phyloP scores from a whole-genome alignment of 2,329 filamentous ascomycete species.

The Phaeomoniella chlamydospora region DNA sequence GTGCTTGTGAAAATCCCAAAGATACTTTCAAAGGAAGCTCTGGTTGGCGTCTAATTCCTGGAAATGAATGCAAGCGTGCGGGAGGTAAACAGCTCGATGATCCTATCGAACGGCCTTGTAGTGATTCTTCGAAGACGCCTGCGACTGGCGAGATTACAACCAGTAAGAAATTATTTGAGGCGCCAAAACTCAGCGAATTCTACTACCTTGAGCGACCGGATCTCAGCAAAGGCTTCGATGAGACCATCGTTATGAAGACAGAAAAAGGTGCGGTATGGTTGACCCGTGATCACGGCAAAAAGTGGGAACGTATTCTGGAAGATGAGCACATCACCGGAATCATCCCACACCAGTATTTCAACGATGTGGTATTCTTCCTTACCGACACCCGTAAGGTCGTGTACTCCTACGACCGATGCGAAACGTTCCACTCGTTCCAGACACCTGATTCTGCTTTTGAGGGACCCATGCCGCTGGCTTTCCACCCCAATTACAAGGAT shows the following conservation, averaged over 20 bases:
- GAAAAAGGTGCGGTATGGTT: conserved; percentile 51
- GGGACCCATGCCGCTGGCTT: conserved; percentile 45
- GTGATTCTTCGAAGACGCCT: conserved; percentile 39
- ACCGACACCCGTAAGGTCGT: conserved; percentile 54
- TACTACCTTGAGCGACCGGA: conserved; percentile 70
- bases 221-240: conserved; percentile 49
- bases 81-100: conserved; percentile 51
- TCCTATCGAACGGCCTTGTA: conserved; percentile 61
- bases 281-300: conserved; percentile 77
- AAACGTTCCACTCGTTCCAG: conserved; percentile 58
- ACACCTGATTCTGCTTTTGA: conserved; percentile 45
- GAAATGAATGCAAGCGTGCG: conserved; percentile 53
- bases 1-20: conserved; percentile 55
- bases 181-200: conserved; percentile 38
- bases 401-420: conserved; percentile 70
- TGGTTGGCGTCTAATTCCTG: conserved; percentile 84
- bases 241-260: conserved; percentile 54
- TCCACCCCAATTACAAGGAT: conserved; percentile 74
- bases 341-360: conserved; percentile 64
- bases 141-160: conserved; percentile 53
- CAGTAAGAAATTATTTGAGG: conserved; percentile 48
- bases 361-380: conserved; percentile 76
- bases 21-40: conserved; percentile 73
- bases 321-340: conserved; percentile 57
- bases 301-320: conserved; percentile 59